Conservation (phyloP, 495 filamentous ascomycete genomes). For the Mycothermus thermophilus region DNA sequence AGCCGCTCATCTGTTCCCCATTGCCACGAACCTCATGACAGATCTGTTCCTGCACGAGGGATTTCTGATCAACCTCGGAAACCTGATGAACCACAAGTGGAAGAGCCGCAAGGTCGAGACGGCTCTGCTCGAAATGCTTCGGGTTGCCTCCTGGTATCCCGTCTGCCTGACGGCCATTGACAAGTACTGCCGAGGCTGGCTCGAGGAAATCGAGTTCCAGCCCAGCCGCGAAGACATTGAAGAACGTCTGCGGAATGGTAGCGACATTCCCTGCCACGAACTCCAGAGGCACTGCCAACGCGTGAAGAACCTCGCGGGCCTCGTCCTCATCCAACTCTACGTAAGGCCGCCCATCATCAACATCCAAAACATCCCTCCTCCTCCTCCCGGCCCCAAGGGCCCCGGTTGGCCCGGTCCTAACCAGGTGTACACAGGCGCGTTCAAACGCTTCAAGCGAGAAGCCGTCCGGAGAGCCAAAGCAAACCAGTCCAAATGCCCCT, state of each 20-base stretch:
- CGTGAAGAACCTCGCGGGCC: slow-evolving; percentile 56
- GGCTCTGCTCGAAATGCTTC: slow-evolving; percentile 73
- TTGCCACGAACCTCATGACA: slow-evolving; percentile 55
- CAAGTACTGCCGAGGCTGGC: slow-evolving; percentile 69
- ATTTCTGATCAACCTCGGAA: slow-evolving; percentile 56
- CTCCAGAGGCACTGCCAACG: slow-evolving; percentile 37
- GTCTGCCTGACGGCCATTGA: slow-evolving; percentile 64
- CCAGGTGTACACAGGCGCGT: too few species aligned
- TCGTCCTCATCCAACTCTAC: slow-evolving; percentile 67
- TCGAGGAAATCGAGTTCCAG: slow-evolving; percentile 69
- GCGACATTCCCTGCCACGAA: too few species aligned
- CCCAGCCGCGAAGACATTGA: too few species aligned
- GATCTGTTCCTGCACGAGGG: slow-evolving; percentile 72
- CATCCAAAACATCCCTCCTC: too few species aligned
- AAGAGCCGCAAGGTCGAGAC: slow-evolving; percentile 69
- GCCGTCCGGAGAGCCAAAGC: too few species aligned
- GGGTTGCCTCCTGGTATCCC: slow-evolving; percentile 73
- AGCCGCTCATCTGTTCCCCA: slow-evolving; percentile 71
- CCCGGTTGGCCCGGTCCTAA: too few species aligned
- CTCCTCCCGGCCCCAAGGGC: too few species aligned
- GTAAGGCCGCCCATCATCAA: too few species aligned
- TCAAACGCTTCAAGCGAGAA: too few species aligned
- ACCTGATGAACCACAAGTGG: slow-evolving; percentile 56
- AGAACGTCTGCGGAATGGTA: too few species aligned
- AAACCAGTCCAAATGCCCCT: too few species aligned